Percentiles rank a stretch among this genome's conserved stretches.
These are phyloP conservation scores for Tieghemostelium lacteum DNA, from an alignment of 78 protist species.

Conservation along the genomic window DNA sequence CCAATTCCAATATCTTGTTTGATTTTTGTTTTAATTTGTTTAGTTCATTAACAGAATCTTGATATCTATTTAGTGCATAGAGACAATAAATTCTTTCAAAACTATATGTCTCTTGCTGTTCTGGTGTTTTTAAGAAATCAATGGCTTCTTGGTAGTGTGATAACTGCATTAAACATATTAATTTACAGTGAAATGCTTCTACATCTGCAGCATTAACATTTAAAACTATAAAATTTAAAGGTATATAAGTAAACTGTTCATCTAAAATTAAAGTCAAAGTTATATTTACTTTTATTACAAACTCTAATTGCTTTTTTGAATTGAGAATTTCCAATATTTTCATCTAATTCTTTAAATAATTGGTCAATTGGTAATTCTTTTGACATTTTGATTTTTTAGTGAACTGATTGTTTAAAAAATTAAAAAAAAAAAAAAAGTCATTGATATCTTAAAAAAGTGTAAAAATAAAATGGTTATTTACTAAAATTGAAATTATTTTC, in stretches of 20 bases:
- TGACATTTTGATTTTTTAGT: background rate
- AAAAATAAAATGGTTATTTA: too few species aligned
- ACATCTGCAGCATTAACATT: background rate
- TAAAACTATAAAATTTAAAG: background rate
- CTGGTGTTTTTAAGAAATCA: constrained; percentile 53
- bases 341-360: constrained; percentile 64
- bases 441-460: background rate
- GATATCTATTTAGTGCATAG: constrained; percentile 26
- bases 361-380: constrained; percentile 18
- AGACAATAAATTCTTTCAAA: constrained; percentile 64
- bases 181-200: constrained; percentile 72
- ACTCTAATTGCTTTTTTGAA: constrained; percentile 66
- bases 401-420: background rate
- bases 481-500: too few species aligned
- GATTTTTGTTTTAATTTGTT: background rate
- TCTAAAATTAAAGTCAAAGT: background rate
- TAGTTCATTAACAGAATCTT: constrained; percentile 27
- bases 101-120: constrained; percentile 26
- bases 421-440: background rate
- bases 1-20: constrained; percentile 32
- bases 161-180: constrained; percentile 58
- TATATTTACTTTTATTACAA: constrained; percentile 64
- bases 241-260: background rate
- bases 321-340: constrained; percentile 13
- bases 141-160: constrained; percentile 51